These are phyloP conservation scores for Euclidium syriacum DNA, from an alignment of 345 rosid genomes.

Conservation along the genomic window DNA sequence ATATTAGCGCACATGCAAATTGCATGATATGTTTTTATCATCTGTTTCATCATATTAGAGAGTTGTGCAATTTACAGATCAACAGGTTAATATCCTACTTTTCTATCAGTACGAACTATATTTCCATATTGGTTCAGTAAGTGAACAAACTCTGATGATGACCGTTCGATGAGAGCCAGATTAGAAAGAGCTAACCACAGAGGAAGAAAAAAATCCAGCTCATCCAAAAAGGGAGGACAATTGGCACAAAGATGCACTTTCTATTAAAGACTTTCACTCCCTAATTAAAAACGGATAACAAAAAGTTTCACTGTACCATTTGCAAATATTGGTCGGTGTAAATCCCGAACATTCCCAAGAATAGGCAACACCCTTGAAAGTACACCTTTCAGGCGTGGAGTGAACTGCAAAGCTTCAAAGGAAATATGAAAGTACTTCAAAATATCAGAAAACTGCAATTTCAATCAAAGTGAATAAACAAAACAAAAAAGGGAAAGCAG, in stretches of 20 bases:
- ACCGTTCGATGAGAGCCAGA: not conserved
- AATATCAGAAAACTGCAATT: slow-evolving; percentile 28
- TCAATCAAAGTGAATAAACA: slow-evolving; percentile 6
- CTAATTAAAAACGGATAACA: slow-evolving; percentile 1
- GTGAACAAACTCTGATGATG: slow-evolving; percentile 8
- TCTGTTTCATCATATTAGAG: slow-evolving; percentile 2
- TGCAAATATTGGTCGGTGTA: slow-evolving; percentile 86
- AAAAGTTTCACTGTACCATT: slow-evolving; percentile 51
- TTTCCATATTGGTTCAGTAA: slow-evolving; percentile 4
- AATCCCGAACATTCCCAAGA: slow-evolving; percentile 88
- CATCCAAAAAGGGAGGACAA: not conserved
- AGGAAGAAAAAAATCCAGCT: not conserved
- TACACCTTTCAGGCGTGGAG: slow-evolving; percentile 85
- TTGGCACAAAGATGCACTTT: not conserved
- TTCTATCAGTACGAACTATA: not conserved
- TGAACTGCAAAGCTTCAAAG: slow-evolving; percentile 87
- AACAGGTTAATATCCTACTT: slow-evolving; percentile 12
- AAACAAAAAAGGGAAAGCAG: slow-evolving; percentile 1
- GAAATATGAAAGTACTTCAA: slow-evolving; percentile 33
- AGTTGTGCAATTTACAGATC: not conserved
- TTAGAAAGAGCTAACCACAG: not conserved
- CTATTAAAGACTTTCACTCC: not conserved
- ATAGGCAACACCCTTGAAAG: slow-evolving; percentile 81
- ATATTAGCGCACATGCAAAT: not conserved
- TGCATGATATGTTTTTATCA: slow-evolving; percentile 7